These are phyloP conservation scores for Suillus discolor DNA, from an alignment of 768 basidiomycete genomes.

Conservation along the genomic window DNA sequence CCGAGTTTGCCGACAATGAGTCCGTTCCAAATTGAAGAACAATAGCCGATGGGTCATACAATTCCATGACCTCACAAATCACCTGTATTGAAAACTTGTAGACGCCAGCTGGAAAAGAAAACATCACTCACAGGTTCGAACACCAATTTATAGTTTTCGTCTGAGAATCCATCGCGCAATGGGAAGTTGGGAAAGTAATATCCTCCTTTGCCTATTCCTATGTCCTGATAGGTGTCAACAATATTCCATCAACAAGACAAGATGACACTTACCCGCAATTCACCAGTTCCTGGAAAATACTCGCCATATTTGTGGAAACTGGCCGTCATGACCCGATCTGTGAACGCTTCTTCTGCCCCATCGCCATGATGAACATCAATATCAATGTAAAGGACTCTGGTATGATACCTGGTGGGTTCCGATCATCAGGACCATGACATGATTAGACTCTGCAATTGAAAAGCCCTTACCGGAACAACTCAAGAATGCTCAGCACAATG, in stretches of 20 bases:
- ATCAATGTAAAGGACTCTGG: conserved; percentile 95
- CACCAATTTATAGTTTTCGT: conserved; percentile 92
- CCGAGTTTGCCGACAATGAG: conserved; percentile 93
- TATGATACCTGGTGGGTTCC: conserved; percentile 69
- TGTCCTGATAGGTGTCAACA: conserved; percentile 57
- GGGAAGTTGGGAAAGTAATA: conserved; percentile 95
- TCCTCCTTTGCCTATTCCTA: conserved; percentile 92
- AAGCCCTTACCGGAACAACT: conserved; percentile 72
- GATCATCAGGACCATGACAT: background rate
- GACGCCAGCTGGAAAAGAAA: background rate
- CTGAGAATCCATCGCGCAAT: conserved; percentile 92
- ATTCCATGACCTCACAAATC: conserved; percentile 91
- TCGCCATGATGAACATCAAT: conserved; percentile 99
- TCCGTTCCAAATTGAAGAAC: conserved; percentile 98
- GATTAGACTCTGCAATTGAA: background rate
- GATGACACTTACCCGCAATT: conserved; percentile 67
- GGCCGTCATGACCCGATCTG: conserved; percentile 97
- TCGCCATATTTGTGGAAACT: conserved; percentile 99
- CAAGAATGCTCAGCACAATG: conserved; percentile 95
- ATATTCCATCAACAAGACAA: conserved; percentile 10
- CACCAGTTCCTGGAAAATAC: conserved; percentile 98
- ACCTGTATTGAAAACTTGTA: conserved; percentile 53
- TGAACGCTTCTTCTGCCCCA: conserved; percentile 99
- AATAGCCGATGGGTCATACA: conserved; percentile 91
- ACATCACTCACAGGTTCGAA: conserved; percentile 82